Evolutionary conservation across 768 basidiomycete genomes (phyloP), one percentile per base, ranked within the genome.

Genomic region (Russula compacta): DNA sequence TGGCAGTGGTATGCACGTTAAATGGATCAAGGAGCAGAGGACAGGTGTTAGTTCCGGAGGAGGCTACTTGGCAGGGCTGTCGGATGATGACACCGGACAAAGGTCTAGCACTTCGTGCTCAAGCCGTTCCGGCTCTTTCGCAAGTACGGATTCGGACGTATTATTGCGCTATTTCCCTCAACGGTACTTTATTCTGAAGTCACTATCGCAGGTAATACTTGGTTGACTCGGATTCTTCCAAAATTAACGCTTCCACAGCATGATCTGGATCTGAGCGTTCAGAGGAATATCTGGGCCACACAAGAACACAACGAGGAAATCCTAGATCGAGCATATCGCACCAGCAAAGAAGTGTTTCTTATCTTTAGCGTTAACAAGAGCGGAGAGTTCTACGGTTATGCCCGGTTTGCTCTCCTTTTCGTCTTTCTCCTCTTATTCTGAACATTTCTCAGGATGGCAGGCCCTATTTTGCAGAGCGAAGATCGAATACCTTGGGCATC

Each of bases 331-430:
- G 95, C 95, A 0, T 98, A 78, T 72, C 84, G 94, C n/a, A 97
- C 92, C 3, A 87, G 87, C 64, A 80, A 82, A 64, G 89, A 95
- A 29, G 95, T 98, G 4, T 89, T 79, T 68, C 79, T 98, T 47
- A 84, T 98, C 59, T 98, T 98, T 67, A 83, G 93, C 39, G 95
- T 90, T 17, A 98, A 98, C 74, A 92, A 88, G 71, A 89, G 88
- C 59, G 93, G 95, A 39, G 92, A 92, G 71, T 98, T 97, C 70
- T 97, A 88, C 68, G 95, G 95, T 21, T 95, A 91, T 70, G 94
- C 92, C 11, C 83, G 81, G 85, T 92, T 73, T 62, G 76, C 73
- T 29, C 56, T 58, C 38, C 15, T n/a, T 47, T 24, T 29, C 21
- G 11, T 50, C 21, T 63, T 12, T 29, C 17, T 17, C n/a, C n/a